Base-by-base conservation (phyloP, 306 rosid species). In the Pterocarpus macrocarpus region DNA sequence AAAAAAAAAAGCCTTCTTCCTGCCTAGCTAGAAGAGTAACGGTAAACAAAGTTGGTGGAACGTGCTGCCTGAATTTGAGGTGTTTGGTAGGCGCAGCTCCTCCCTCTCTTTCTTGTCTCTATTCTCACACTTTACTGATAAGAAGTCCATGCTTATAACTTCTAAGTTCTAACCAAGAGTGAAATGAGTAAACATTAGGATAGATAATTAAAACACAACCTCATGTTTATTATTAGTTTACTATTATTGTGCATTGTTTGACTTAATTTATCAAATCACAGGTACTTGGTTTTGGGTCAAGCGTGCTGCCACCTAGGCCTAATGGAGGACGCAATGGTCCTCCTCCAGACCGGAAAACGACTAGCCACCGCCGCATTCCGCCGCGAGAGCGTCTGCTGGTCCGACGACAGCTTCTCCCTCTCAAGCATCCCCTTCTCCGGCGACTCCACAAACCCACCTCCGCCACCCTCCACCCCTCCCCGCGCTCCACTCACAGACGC, bases 241-340 rank as follows among this genome's bases (percentile, higher is more conserved):
- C 68, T 61, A 33, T 0, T 7, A 2, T 13, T 39, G 11, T 32
- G 55, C 55, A 49, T 45, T 22, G 11, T 66, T 78, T 68, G 75
- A 73, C 32, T 13, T 6, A 8, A 35, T 62, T 33, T 75, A 13
- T 53, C 6, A 53, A 53, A 53, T 4, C 8, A 77, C 89, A 96
- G 99, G 81, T 96, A 93, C 80, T 72, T 90, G 90, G 90, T 92
- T 77, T 78, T 96, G 85, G 99, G 97, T 7, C 91, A 90, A 87
- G 99, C 99, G 30, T 96, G 98, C 66, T 89, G 90, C 87, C 97
- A 93, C 75, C 79, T 96, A 14, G 99, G 99, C 62, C 87, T 96
- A 57, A 89, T 93, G 98, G 99, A 96, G 64, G 99, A 96, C 68
- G 98, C 98, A 32, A 92, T 96, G 97, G 94, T 89, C 64, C 99